These are phyloP conservation scores for Basidiobolus meristosporus DNA, from an alignment of 371 early-diverging fungal species.

Conservation along the genomic window DNA sequence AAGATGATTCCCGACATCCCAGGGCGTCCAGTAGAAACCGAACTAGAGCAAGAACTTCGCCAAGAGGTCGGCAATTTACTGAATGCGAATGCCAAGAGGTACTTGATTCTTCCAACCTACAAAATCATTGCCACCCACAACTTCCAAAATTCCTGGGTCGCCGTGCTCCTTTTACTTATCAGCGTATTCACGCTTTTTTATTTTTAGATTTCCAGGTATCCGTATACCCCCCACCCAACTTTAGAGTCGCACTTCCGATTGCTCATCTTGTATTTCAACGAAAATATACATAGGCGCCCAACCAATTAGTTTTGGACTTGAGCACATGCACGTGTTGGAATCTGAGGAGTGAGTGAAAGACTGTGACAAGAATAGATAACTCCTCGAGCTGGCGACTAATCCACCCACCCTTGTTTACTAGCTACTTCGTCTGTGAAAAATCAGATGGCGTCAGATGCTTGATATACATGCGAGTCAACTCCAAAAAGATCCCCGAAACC, in stretches of 20 bases:
- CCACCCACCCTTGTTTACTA: conserved; percentile 6
- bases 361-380: background rate
- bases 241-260: too few species aligned
- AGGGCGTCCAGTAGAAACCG: conserved; percentile 9
- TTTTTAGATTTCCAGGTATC: background rate
- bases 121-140: background rate
- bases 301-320: conserved; percentile 70
- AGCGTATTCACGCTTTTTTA: background rate
- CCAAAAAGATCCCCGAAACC: conserved; percentile 22
- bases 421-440: conserved; percentile 95
- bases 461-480: conserved; percentile 28
- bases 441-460: conserved; percentile 92
- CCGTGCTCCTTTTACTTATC: background rate
- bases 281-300: conserved; percentile 97
- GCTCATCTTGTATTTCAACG: too few species aligned
- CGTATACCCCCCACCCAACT: too few species aligned
- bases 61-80: conserved; percentile 9
- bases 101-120: background rate
- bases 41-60: conserved; percentile 10
- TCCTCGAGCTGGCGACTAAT: background rate
- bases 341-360: conserved; percentile 36
- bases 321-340: conserved; percentile 47
- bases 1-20: conserved; percentile 17
- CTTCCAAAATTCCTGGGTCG: background rate
- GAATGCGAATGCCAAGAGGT: conserved; percentile 9